A percentile compares a stretch with the other conserved stretches of the same genome.
These are phyloP conservation scores for Acmispon strigosus DNA, from an alignment of 306 rosid genomes.

Conservation along the genomic window DNA sequence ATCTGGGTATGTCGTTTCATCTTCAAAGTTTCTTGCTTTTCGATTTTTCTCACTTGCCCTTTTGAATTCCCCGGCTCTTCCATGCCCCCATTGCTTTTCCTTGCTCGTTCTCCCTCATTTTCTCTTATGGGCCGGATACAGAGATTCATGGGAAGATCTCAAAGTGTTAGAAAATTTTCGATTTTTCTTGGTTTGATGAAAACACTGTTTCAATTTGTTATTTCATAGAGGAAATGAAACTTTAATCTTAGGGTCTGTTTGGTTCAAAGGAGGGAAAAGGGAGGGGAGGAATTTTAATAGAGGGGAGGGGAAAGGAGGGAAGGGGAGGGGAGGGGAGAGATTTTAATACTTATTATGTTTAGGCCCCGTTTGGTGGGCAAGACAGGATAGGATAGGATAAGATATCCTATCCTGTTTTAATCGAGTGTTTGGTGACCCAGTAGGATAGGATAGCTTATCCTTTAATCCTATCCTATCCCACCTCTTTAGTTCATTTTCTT, in stretches of 20 bases:
- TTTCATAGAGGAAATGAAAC: background rate
- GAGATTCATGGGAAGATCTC: conserved; percentile 1
- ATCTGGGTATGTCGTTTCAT: conserved; percentile 21
- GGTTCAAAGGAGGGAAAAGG: too few species aligned
- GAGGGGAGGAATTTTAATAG: too few species aligned
- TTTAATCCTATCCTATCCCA: too few species aligned
- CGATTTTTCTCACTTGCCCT: background rate
- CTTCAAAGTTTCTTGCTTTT: background rate
- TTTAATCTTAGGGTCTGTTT: conserved; percentile 4
- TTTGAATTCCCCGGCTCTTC: background rate
- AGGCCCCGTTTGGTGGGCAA: too few species aligned
- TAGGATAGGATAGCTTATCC: too few species aligned
- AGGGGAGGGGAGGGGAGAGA: too few species aligned
- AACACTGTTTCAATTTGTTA: background rate
- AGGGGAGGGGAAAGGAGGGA: too few species aligned
- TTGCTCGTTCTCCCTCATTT: background rate
- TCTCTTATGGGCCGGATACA: background rate
- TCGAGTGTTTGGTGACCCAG: too few species aligned
- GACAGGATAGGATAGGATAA: too few species aligned
- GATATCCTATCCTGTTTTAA: too few species aligned
- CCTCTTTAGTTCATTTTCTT: too few species aligned
- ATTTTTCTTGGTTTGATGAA: background rate
- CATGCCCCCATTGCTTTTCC: background rate
- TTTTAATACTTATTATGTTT: too few species aligned
- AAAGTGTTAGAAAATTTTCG: background rate